These are phyloP conservation scores for Triticum urartu DNA, from an alignment of 176 grass and related monocot genomes.

Conservation along the genomic window DNA sequence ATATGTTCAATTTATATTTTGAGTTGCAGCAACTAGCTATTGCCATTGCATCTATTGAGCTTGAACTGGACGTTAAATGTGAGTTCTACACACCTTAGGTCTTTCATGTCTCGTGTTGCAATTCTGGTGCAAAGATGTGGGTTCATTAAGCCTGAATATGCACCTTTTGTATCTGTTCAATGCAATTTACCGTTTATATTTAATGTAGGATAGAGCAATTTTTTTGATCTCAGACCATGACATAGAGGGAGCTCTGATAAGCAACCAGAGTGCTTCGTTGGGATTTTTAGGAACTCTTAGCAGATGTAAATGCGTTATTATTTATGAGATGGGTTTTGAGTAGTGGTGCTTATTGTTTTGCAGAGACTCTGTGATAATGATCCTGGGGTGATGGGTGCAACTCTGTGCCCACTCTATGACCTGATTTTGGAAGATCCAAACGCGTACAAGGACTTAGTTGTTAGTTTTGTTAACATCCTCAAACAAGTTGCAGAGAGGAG, in stretches of 20 bases:
- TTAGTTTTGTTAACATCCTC: slow-evolving; percentile 96
- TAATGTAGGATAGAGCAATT: neutral
- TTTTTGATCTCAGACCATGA: neutral
- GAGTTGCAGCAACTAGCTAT: neutral
- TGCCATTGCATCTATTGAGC: neutral
- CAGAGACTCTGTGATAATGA: slow-evolving; percentile 97
- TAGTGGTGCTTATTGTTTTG: slow-evolving; percentile 15
- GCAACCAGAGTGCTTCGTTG: neutral
- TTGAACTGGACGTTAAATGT: neutral
- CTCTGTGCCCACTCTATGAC: slow-evolving; percentile 86
- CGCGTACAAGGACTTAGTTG: slow-evolving; percentile 89
- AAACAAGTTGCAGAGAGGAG: slow-evolving; percentile 98
- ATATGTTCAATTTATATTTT: neutral
- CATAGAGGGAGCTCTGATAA: neutral
- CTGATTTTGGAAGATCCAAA: slow-evolving; percentile 87
- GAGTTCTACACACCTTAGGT: neutral
- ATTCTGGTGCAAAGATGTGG: neutral
- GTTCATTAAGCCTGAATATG: neutral
- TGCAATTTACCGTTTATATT: neutral
- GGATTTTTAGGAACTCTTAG: neutral
- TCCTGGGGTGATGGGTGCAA: slow-evolving; percentile 97
- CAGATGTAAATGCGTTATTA: neutral
- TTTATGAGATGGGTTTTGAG: slow-evolving; percentile 8
- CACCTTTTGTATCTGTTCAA: neutral
- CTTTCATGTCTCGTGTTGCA: neutral